phyloP scores from a whole-genome alignment of 495 filamentous ascomycete genomes.

The Penicillium taxi region DNA sequence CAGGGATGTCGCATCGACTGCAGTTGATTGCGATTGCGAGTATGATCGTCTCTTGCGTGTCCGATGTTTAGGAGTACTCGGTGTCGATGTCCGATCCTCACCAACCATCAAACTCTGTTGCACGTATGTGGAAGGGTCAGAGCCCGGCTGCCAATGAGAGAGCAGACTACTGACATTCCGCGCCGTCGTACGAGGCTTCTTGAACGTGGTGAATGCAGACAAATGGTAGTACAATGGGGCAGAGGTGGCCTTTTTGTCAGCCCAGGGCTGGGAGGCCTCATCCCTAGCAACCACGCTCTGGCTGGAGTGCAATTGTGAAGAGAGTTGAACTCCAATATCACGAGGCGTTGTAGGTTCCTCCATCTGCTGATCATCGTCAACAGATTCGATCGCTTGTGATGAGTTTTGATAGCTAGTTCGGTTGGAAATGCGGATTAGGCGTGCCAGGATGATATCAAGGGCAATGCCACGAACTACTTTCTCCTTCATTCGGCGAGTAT shows the following conservation, averaged over 20 bases:
- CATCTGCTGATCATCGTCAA: background rate
- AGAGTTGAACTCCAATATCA: background rate
- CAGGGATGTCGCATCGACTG: conserved; percentile 13
- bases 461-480: conserved; percentile 32
- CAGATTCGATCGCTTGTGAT: background rate
- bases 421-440: conserved; percentile 16
- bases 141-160: conserved; percentile 35
- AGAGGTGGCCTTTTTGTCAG: conserved; percentile 1
- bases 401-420: background rate
- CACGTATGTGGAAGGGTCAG: conserved; percentile 34
- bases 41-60: conserved; percentile 19
- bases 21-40: conserved; percentile 1
- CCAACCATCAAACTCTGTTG: conserved; percentile 20
- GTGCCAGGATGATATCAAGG: conserved; percentile 33
- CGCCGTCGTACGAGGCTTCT: conserved; percentile 13
- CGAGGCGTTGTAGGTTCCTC: background rate
- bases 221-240: conserved; percentile 19
- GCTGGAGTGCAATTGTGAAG: conserved; percentile 11
- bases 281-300: conserved; percentile 5
- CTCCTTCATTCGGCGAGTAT: conserved; percentile 35
- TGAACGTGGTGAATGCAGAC: conserved; percentile 26
- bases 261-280: background rate
- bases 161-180: conserved; percentile 28
- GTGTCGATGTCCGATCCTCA: conserved; percentile 13
- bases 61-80: conserved; percentile 13